These are phyloP conservation scores for Pythium dissotocum DNA, from an alignment of 352 stramenopile genomes.

Conservation along the genomic window DNA sequence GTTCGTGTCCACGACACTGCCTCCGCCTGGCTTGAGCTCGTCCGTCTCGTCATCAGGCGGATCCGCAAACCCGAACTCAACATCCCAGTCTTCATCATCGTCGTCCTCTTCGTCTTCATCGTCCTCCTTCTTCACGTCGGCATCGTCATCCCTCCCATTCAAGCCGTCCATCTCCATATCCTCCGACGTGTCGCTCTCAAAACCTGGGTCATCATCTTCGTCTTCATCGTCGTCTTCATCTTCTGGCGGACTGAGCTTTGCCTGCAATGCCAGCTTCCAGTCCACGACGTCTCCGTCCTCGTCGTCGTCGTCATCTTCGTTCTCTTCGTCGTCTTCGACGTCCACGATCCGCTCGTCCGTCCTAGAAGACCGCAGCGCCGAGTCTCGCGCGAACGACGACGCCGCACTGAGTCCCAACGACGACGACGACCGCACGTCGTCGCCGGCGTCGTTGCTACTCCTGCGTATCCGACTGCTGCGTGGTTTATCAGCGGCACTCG, in stretches of 20 bases:
- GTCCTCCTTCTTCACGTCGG: neutral
- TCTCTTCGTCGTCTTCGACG: conserved; percentile 23
- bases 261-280: conserved; percentile 22
- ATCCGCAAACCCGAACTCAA: conserved; percentile 72
- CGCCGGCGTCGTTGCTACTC: conserved; percentile 28
- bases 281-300: conserved; percentile 15
- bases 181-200: conserved; percentile 3
- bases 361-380: neutral
- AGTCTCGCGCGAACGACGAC: neutral
- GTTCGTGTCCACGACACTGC: conserved; percentile 51
- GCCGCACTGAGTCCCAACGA: conserved; percentile 18
- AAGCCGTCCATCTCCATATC: neutral
- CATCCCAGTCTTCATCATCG: conserved; percentile 75
- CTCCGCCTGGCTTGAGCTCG: conserved; percentile 35
- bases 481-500: conserved; percentile 5
- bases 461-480: conserved; percentile 26
- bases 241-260: conserved; percentile 2
- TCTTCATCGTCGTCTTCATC: conserved; percentile 10
- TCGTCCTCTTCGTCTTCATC: conserved; percentile 52
- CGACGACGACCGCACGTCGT: conserved; percentile 16
- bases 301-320: neutral
- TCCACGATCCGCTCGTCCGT: conserved; percentile 19
- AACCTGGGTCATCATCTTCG: conserved; percentile 10
- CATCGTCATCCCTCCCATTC: neutral
- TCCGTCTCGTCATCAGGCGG: conserved; percentile 41